Conservation (phyloP, 2,329 filamentous ascomycete species). For the Emmonsiellopsis sp. region DNA sequence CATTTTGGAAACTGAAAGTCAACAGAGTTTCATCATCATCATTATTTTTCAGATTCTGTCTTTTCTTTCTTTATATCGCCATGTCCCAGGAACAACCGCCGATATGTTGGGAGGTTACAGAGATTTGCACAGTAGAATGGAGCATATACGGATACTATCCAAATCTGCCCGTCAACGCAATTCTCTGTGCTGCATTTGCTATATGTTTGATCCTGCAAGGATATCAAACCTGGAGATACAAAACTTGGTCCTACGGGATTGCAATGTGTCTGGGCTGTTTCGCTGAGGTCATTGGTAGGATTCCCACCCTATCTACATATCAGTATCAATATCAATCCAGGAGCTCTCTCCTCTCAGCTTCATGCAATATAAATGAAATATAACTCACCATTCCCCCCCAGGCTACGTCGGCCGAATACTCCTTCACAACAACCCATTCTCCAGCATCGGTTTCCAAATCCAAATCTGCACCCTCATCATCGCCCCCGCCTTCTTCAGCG, state of each 20-base stretch:
- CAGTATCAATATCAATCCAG: background rate
- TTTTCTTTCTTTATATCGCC: background rate
- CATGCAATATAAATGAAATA: no score
- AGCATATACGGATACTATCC: conserved; percentile 1
- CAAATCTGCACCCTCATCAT: conserved; percentile 48
- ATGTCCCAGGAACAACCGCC: background rate
- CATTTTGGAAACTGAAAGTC: no score
- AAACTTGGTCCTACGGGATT: background rate
- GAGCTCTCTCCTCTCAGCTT: no score
- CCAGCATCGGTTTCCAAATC: conserved; percentile 34
- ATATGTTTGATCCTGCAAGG: background rate
- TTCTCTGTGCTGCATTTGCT: background rate
- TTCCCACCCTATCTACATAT: background rate
- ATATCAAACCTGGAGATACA: background rate
- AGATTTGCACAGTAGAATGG: background rate
- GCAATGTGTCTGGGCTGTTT: background rate
- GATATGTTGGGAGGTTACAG: background rate
- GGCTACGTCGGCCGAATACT: conserved; percentile 52
- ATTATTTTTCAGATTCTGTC: no score
- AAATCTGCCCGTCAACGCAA: background rate
- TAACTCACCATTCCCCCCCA: background rate
- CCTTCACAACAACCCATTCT: conserved; percentile 43
- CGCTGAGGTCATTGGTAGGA: background rate
- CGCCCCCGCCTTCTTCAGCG: conserved; percentile 55
- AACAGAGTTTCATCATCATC: no score